These are phyloP conservation scores for Pichia cabralensis DNA, from an alignment of 805 yeast genomes.

Conservation along the genomic window DNA sequence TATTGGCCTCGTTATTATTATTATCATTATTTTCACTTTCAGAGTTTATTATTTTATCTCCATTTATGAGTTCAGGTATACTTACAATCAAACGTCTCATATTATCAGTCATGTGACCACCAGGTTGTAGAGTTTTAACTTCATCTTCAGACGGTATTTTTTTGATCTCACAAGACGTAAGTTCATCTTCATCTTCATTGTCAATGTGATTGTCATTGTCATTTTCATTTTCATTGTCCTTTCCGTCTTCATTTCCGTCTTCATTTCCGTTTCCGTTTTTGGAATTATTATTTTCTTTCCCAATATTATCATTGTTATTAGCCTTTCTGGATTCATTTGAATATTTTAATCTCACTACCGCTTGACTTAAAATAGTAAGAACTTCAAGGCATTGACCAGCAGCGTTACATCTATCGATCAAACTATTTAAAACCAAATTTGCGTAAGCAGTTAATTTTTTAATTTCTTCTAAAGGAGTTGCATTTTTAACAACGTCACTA, in stretches of 20 bases:
- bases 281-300: background rate
- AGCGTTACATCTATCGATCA: constrained; percentile 68
- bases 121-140: constrained; percentile 24
- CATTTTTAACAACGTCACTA: constrained; percentile 41
- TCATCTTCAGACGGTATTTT: constrained; percentile 21
- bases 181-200: too few relatives aligned
- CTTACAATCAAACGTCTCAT: constrained; percentile 30
- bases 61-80: constrained; percentile 18
- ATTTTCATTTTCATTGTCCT: too few relatives aligned
- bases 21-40: too few relatives aligned
- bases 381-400: constrained; percentile 64
- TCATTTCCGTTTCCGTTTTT: too few relatives aligned
- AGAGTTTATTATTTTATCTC: constrained; percentile 10
- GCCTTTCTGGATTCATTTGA: background rate
- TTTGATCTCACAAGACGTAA: constrained; percentile 15
- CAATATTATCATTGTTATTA: background rate
- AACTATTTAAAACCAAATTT: constrained; percentile 45
- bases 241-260: too few relatives aligned
- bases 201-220: too few relatives aligned
- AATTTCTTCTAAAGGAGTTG: constrained; percentile 37
- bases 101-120: constrained; percentile 30
- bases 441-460: constrained; percentile 41
- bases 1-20: too few relatives aligned
- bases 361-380: constrained; percentile 62
- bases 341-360: constrained; percentile 52